Conservation (phyloP, 164 flowering plant genomes). For the Nymphaea colorata region DNA sequence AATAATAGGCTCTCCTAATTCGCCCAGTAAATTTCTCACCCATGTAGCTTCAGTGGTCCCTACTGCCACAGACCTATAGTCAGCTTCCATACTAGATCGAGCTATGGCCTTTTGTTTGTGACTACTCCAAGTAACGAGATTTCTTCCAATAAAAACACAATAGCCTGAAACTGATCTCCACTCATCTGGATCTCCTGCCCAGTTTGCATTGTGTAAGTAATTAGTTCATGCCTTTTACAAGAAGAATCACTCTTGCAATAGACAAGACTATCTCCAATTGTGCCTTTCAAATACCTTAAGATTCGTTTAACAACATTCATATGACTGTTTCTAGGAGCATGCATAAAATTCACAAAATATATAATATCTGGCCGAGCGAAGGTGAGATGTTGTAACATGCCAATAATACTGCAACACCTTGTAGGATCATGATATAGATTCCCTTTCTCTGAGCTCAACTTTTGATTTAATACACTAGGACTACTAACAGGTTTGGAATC, state of each 20-base stretch:
- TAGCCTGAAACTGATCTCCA: background rate
- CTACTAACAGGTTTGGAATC: background rate
- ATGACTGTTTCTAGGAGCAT: background rate
- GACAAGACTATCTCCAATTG: background rate
- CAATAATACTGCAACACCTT: background rate
- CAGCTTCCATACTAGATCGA: background rate
- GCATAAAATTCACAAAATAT: constrained; percentile 1
- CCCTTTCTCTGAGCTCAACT: background rate
- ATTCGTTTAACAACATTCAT: background rate
- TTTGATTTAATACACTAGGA: background rate
- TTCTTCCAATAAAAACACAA: background rate
- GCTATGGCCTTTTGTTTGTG: background rate
- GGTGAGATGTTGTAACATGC: background rate
- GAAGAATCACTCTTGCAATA: background rate
- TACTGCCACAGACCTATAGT: background rate
- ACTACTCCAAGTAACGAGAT: background rate
- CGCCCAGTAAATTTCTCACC: background rate
- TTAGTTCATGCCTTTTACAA: background rate
- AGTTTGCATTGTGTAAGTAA: background rate
- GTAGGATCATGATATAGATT: background rate
- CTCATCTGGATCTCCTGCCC: background rate
- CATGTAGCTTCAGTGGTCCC: background rate
- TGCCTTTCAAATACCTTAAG: background rate
- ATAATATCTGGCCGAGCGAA: background rate
- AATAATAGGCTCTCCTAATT: background rate